A percentile compares a stretch with the other conserved stretches of the same genome.
Evolutionary conservation across 2,329 filamentous ascomycete genomes (phyloP).

Genomic region (Ceratocystis ficicola): DNA sequence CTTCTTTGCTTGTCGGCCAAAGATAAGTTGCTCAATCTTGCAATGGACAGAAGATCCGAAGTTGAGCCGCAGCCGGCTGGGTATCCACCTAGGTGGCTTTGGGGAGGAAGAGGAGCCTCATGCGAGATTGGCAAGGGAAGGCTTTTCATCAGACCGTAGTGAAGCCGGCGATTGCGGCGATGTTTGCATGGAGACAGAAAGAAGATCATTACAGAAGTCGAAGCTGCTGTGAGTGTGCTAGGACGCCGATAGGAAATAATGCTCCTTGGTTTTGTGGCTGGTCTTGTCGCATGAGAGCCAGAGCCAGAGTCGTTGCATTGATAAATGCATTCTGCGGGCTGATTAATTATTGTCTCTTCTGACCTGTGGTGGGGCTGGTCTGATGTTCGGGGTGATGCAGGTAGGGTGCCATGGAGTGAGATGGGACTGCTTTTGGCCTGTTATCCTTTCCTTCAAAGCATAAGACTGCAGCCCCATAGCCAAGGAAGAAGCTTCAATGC

Average conservation of each 20-base stretch:
- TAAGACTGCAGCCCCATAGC: neutral
- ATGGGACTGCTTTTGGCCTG: neutral
- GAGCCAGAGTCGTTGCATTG: neutral
- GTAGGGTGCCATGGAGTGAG: slow-evolving; percentile 33
- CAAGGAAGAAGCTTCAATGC: neutral
- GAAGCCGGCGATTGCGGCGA: neutral
- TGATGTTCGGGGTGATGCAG: slow-evolving; percentile 5
- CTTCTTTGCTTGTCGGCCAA: neutral
- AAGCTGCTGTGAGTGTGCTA: neutral
- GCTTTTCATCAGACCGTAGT: neutral
- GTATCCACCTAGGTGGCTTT: neutral
- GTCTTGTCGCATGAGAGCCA: neutral
- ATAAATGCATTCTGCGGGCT: neutral
- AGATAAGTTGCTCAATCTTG: neutral
- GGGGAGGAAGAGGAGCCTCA: neutral
- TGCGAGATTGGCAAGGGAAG: neutral
- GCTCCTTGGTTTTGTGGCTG: neutral
- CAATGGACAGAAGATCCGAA: neutral
- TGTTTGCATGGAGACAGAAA: neutral
- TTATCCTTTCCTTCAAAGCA: neutral
- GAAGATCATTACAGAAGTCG: neutral
- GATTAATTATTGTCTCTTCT: neutral
- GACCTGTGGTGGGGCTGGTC: neutral
- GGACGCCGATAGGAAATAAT: too few relatives aligned
- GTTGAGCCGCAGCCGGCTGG: slow-evolving; percentile 2